Percentiles rank a stretch among this genome's conserved stretches.
Conservation (phyloP, 2,329 filamentous ascomycete species). For the Myotisia sp. region DNA sequence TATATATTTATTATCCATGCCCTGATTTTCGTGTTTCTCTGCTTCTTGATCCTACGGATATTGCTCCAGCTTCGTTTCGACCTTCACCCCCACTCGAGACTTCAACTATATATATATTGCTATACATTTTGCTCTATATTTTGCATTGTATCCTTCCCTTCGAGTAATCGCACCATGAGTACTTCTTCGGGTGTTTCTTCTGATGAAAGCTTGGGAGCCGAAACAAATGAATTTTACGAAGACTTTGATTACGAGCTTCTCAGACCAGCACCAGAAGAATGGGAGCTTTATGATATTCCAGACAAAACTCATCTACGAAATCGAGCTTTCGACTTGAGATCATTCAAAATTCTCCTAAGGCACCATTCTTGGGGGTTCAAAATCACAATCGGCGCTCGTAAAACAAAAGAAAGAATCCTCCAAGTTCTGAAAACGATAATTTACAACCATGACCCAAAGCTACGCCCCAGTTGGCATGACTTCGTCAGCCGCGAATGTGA, state of each 20-base stretch:
- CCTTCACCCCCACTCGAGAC: no score
- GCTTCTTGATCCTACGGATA: no score
- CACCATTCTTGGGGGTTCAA: conserved; percentile 12
- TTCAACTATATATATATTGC: no score
- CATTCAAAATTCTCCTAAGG: conserved; percentile 8
- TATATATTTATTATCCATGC: no score
- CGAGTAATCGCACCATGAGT: no score
- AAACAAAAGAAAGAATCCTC: conserved; percentile 9
- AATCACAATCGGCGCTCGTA: conserved; percentile 7
- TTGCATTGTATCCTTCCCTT: no score
- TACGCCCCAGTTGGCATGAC: conserved; percentile 9
- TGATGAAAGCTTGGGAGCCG: no score
- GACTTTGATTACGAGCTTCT: conserved; percentile 9
- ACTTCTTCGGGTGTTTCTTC: no score
- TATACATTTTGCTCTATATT: no score
- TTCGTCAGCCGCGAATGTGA: conserved; percentile 11
- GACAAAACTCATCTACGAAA: conserved; percentile 10
- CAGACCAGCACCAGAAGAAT: conserved; percentile 6
- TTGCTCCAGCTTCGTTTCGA: no score
- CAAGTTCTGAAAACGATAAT: conserved; percentile 10
- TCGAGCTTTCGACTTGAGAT: conserved; percentile 4
- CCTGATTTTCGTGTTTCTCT: no score
- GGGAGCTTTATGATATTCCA: conserved; percentile 10
- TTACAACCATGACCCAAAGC: conserved; percentile 9
- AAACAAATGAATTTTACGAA: conserved; percentile 9